A percentile compares a stretch with the other conserved stretches of the same genome.
These are phyloP conservation scores for Barnettozyma sucrosica DNA, from an alignment of 805 yeast species.

Conservation along the genomic window DNA sequence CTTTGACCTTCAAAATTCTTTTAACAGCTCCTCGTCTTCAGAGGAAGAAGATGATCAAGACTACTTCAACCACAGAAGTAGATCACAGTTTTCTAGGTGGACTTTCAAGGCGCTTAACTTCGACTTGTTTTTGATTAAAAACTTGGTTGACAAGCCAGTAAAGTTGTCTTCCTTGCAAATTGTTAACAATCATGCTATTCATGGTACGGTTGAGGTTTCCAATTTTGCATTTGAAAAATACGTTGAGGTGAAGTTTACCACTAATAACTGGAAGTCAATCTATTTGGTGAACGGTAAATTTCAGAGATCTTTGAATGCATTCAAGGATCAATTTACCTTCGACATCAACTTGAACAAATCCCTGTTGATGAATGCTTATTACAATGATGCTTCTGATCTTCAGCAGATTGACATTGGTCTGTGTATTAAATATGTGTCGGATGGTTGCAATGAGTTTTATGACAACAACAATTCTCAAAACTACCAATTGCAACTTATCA, in stretches of 20 bases:
- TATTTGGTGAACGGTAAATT: conserved; percentile 33
- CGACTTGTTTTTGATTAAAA: conserved; percentile 14
- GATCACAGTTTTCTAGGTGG: conserved; percentile 17
- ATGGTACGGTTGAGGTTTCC: conserved; percentile 35
- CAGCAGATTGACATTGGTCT: conserved; percentile 26
- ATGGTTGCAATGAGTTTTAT: conserved; percentile 29
- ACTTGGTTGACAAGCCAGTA: conserved; percentile 26
- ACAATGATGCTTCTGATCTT: conserved; percentile 8
- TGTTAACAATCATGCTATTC: conserved; percentile 35
- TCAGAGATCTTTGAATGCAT: conserved; percentile 18
- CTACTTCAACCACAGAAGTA: conserved; percentile 15
- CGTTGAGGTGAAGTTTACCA: conserved; percentile 41
- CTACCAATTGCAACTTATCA: conserved; percentile 30
- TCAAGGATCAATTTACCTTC: conserved; percentile 44
- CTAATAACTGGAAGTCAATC: conserved; percentile 44
- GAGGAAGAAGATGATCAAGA: conserved; percentile 20
- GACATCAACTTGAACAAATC: conserved; percentile 36
- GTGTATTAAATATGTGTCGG: conserved; percentile 35
- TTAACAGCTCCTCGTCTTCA: conserved; percentile 15
- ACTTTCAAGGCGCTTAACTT: conserved; percentile 16
- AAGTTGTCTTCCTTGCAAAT: conserved; percentile 34
- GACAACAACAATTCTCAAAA: conserved; percentile 36
- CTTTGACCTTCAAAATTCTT: conserved; percentile 17
- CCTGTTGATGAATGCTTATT: conserved; percentile 13
- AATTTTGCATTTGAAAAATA: conserved; percentile 36